Evolutionary conservation across 352 stramenopile species (phyloP).

Genomic region (Phytophthora chlamydospora): DNA sequence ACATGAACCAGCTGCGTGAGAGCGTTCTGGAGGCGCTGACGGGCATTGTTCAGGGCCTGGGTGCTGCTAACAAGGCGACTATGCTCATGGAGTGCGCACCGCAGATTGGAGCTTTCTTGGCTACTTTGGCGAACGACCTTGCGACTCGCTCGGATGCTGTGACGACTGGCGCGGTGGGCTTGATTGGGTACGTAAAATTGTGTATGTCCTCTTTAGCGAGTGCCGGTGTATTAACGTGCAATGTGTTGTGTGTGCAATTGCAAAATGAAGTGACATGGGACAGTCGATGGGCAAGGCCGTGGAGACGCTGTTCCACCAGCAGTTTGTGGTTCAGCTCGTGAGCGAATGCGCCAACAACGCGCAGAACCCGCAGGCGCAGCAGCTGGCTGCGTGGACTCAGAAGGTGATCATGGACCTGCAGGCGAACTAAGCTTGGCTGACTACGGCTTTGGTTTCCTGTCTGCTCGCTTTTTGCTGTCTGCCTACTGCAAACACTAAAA

Average conservation of each 20-base stretch:
- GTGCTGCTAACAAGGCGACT: slow-evolving; percentile 87
- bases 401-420: slow-evolving; percentile 78
- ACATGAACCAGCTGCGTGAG: slow-evolving; percentile 96
- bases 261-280: slow-evolving; percentile 73
- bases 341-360: slow-evolving; percentile 69
- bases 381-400: slow-evolving; percentile 77
- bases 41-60: slow-evolving; percentile 95
- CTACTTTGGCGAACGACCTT: slow-evolving; percentile 83
- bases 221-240: slow-evolving; percentile 17
- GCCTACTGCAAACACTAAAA: slow-evolving; percentile 36
- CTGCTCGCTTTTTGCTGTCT: slow-evolving; percentile 29
- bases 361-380: slow-evolving; percentile 72
- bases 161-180: slow-evolving; percentile 90
- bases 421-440: slow-evolving; percentile 44
- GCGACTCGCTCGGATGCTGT: slow-evolving; percentile 89
- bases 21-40: slow-evolving; percentile 97
- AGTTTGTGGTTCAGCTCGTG: slow-evolving; percentile 78
- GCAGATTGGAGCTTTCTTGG: slow-evolving; percentile 90
- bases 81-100: slow-evolving; percentile 86
- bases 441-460: slow-evolving; percentile 13
- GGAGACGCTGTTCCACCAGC: slow-evolving; percentile 63
- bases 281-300: slow-evolving; percentile 77
- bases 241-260: slow-evolving; percentile 23
- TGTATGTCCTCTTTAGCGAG: neutral
- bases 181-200: slow-evolving; percentile 79